Conservation (phyloP, 2,329 filamentous ascomycete species). For the Hirsutella thompsonii region DNA sequence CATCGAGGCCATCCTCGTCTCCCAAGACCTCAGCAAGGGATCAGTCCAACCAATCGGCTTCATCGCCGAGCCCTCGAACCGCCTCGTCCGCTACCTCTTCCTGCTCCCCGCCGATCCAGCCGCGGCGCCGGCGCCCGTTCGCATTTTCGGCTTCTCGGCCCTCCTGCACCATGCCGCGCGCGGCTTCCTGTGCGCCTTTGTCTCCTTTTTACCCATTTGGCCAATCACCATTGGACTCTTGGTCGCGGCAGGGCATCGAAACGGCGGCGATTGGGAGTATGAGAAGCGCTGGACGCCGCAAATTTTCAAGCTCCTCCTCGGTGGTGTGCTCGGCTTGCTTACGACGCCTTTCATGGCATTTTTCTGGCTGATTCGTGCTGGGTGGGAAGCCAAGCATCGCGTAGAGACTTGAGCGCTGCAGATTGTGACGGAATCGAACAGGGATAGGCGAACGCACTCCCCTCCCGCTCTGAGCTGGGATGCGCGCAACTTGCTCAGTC, state of each 20-base stretch:
- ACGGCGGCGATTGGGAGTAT: conserved; percentile 30
- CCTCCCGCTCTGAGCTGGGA: no score
- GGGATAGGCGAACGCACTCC: no score
- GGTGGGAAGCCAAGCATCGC: conserved; percentile 20
- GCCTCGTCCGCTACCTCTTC: conserved; percentile 28
- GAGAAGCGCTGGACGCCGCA: conserved; percentile 29
- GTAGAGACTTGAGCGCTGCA: not conserved
- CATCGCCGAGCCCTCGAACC: conserved; percentile 19
- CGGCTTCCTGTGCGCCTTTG: conserved; percentile 15
- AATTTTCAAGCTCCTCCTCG: conserved; percentile 36
- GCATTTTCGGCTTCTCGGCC: not conserved
- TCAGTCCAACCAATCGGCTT: conserved; percentile 34
- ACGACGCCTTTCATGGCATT: conserved; percentile 33
- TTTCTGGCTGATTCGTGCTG: conserved; percentile 37
- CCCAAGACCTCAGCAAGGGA: conserved; percentile 29
- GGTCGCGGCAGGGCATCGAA: conserved; percentile 20
- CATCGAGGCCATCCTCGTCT: conserved; percentile 33
- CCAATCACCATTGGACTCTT: conserved; percentile 29
- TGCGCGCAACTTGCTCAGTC: no score
- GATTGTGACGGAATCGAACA: no score
- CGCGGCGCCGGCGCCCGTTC: not conserved
- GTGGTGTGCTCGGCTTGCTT: conserved; percentile 30
- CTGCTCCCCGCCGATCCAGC: conserved; percentile 15
- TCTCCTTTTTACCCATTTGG: conserved; percentile 30
- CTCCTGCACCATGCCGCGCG: conserved; percentile 17